Base-by-base conservation (phyloP, 306 rosid genomes). In the Bauhinia variegata region DNA sequence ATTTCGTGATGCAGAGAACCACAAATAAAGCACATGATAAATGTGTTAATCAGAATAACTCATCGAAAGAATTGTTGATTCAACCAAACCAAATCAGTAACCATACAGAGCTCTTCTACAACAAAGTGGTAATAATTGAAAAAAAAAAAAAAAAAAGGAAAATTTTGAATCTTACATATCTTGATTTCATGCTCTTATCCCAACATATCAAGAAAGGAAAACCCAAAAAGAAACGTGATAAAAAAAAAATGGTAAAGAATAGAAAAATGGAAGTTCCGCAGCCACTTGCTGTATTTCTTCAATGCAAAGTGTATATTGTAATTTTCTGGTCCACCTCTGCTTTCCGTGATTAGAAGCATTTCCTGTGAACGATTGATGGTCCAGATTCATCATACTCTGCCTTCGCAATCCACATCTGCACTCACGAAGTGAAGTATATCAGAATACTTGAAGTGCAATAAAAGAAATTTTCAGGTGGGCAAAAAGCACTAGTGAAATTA, bases 401-500 rank as follows among this genome's bases (percentile, higher is more conserved):
- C 79, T 91, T 91, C 33, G 96, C 96, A 70, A 91, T 92, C 98
- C 98, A 92, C 98, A 92, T 92, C 98, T 92, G 85, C 79, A 71
- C 34, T 47, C 66, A 70, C 6, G 57, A 41, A 57, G 8, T 32
- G 32, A 19, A 55, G 38, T 12, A 48, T 11, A 33, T 68, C 13
- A 72, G 46, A 72, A 72, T 36, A 54, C 58, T 37, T 30, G 28
- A 67, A 57, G 8, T 28, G 38, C 4, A 23, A 11, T 8, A 11
- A 52, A 28, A 69, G 38, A 51, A 47, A 16, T 49, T 7, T 58
- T 17, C 43, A 41, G 16, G 60, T 56, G 36, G 54, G 19, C 38
- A 54, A 17, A 11, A 41, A 46, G 50, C 64, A 32, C 43, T 23
- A 12, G 28, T 8, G 58, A 63, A 54, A 68, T 12, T 34, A 32